Percentiles rank a stretch among this genome's conserved stretches.
Conservation (phyloP, 2,329 filamentous ascomycete genomes). For the Alternaria infectoria region DNA sequence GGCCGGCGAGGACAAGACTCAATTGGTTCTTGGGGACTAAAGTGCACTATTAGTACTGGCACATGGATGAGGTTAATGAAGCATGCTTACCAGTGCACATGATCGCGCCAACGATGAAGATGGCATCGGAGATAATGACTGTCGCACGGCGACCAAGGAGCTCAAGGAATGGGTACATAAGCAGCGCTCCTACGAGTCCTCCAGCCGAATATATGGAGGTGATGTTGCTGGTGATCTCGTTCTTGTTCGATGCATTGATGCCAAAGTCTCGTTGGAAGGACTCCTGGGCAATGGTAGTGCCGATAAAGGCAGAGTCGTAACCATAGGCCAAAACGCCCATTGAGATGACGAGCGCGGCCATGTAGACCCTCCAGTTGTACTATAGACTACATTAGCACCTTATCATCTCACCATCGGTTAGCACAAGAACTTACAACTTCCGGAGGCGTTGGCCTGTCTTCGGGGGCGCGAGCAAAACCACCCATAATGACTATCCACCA, state of each 20-base stretch:
- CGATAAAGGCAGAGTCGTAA: conserved; percentile 62
- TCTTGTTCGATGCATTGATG: conserved; percentile 39
- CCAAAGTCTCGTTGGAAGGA: conserved; percentile 57
- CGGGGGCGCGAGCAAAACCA: conserved; percentile 56
- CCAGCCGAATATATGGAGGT: conserved; percentile 58
- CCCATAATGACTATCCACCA: conserved; percentile 31
- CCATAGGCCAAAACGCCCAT: conserved; percentile 54
- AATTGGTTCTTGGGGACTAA: conserved; percentile 40
- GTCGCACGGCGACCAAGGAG: conserved; percentile 59
- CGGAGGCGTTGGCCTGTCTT: conserved; percentile 62
- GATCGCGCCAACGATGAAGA: conserved; percentile 53
- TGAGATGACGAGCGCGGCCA: conserved; percentile 56
- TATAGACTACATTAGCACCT: conserved; percentile 8
- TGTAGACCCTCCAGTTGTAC: conserved; percentile 61
- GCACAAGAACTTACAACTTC: conserved; percentile 51
- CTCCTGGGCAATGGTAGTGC: conserved; percentile 59
- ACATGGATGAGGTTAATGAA: background rate
- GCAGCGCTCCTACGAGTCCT: conserved; percentile 60
- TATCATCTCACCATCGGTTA: background rate
- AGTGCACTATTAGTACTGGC: background rate
- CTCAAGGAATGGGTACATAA: conserved; percentile 54
- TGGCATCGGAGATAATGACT: conserved; percentile 54
- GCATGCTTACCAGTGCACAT: conserved; percentile 38
- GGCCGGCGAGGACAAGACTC: conserved; percentile 51
- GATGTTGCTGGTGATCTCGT: conserved; percentile 55